Base-by-base conservation (phyloP, 2,329 filamentous ascomycete species). In the Chaetomium sp. region DNA sequence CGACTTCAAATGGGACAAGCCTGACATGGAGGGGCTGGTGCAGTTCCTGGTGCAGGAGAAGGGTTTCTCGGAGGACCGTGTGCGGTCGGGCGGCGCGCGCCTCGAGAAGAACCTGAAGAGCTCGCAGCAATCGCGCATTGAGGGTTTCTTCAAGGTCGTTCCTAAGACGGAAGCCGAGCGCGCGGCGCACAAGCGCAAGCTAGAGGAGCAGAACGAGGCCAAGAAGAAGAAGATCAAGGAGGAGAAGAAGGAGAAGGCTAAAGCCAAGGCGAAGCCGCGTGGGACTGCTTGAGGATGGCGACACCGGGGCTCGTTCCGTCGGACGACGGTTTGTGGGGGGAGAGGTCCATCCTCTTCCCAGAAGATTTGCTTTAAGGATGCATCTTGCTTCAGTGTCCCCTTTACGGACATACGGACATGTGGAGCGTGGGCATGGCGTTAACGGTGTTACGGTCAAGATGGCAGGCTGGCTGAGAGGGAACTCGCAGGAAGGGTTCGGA, bases 1-100 rank as follows among this genome's bases (percentile, higher is more conserved):
- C 77, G 93, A 99, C 75, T 97, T 98, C 83, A 97, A 97, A 78
- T 99, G 96, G 95, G 93, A 97, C 53, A 89, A 89, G 65, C 95
- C 95, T 3, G 93, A 99, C 72, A 83, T 95, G 1, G 93, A 97
- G 2, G 94, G 92, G 0, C 85, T 99, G 0, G 86, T 99, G 68
- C 86, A 95, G 72, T 99, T 92, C 77, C 81, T 99, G 2, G 95
- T 97, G 3, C 87, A 87, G 6, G 95, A 98, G 74, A 99, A 99
- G 80, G 95, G 93, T 0, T 99, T 99, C 83, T 96, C 89, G 33
- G 96, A 99, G 76, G 95, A 99, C 74, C 86, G 95, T 21, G 95
- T 99, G 9, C 87, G 93, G 45, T 87, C 84, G 51, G 94, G 85
- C 31, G 93, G 91, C 0, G 85, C 87, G 2, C 87, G 92, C 63